Percentiles rank a stretch among this genome's conserved stretches.
These are phyloP conservation scores for Populus alba DNA, from an alignment of 345 rosid genomes.

Conservation along the genomic window DNA sequence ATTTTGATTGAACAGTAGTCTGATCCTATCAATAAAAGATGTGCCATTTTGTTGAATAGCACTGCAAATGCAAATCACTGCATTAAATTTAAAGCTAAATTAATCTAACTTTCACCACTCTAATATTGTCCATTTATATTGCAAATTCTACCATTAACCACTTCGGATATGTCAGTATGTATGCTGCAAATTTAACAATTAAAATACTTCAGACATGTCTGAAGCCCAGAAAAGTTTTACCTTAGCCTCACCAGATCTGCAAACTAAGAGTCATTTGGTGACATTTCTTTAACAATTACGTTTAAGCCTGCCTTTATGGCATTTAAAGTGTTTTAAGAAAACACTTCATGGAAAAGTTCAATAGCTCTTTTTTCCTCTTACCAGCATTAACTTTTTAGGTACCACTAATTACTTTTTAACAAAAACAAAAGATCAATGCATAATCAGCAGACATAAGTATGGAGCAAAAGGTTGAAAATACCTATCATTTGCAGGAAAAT, in stretches of 20 bases:
- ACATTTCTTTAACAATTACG: not conserved
- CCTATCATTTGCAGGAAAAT: not conserved
- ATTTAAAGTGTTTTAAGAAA: not conserved
- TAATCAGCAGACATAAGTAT: not conserved
- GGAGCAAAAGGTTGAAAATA: not conserved
- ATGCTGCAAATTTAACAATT: not conserved
- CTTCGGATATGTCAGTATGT: not conserved
- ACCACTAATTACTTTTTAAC: not conserved
- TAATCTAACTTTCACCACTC: not conserved
- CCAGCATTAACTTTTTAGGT: not conserved
- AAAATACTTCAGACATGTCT: not conserved
- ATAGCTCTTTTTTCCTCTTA: not conserved
- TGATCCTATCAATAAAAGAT: not conserved
- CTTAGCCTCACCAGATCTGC: not conserved
- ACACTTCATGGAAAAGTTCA: not conserved
- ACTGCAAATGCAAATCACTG: not conserved
- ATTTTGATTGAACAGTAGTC: not conserved
- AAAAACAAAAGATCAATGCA: not conserved
- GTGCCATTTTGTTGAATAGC: not conserved
- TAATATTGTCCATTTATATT: not conserved
- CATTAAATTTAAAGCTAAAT: not conserved
- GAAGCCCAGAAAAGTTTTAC: not conserved
- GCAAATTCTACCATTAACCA: slow-evolving; percentile 4
- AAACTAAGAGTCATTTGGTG: not conserved
- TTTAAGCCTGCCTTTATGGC: not conserved